Percentiles rank a stretch among this genome's conserved stretches.
Conservation (phyloP, 2,329 filamentous ascomycete genomes). For the Zasmidium angulare region DNA sequence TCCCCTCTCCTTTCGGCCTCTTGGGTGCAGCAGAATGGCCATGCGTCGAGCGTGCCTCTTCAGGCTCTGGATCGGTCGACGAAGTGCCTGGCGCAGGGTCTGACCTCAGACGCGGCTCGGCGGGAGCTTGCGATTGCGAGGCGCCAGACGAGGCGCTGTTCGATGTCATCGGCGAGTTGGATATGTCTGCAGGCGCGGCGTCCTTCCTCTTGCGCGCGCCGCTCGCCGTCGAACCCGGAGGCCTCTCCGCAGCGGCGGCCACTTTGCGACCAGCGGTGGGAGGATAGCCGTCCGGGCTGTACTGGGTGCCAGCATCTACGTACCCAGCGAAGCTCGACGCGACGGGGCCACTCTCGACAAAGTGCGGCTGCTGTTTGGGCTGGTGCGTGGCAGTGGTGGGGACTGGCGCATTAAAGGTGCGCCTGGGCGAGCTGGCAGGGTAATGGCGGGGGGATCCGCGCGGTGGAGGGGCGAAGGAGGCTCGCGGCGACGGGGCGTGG, state of each 20-base stretch:
- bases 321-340: slow-evolving; percentile 18
- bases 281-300: slow-evolving; percentile 51
- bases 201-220: slow-evolving; percentile 31
- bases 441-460: slow-evolving; percentile 5
- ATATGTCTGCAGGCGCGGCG: slow-evolving; percentile 16
- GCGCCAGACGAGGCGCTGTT: slow-evolving; percentile 20
- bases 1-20: slow-evolving; percentile 46
- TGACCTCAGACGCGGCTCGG: slow-evolving; percentile 11
- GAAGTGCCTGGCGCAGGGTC: slow-evolving; percentile 14
- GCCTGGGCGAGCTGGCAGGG: slow-evolving; percentile 7
- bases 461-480: slow-evolving; percentile 7
- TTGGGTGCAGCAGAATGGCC: slow-evolving; percentile 42
- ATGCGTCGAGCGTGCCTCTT: slow-evolving; percentile 33
- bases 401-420: slow-evolving; percentile 20
- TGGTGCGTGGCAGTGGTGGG: slow-evolving; percentile 16
- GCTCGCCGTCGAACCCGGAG: slow-evolving; percentile 15
- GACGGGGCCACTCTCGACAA: slow-evolving; percentile 11
- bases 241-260: slow-evolving; percentile 14
- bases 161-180: slow-evolving; percentile 22
- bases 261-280: slow-evolving; percentile 39
- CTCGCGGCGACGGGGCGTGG: slow-evolving; percentile 16
- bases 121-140: slow-evolving; percentile 14
- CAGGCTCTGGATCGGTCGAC: slow-evolving; percentile 17
- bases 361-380: slow-evolving; percentile 11
- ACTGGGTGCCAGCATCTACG: slow-evolving; percentile 55